Percentiles rank a stretch among this genome's conserved stretches.
Evolutionary conservation across 345 rosid genomes (phyloP).

Genomic region (Anacardium occidentale): DNA sequence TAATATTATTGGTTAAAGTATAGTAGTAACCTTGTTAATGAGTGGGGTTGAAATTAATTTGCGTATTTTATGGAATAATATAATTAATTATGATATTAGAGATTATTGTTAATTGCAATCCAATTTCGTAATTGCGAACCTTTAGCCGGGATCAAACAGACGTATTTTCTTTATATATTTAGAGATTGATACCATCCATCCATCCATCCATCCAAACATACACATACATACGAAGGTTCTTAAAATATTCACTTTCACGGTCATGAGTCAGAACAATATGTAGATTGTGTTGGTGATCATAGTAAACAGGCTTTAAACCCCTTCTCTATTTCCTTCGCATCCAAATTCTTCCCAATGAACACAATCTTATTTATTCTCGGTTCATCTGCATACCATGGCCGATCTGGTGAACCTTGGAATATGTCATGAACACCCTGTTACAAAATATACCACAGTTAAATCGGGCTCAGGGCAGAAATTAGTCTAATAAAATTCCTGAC

Average conservation of each 20-base stretch:
- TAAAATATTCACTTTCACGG: neutral
- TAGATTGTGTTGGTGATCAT: constrained; percentile 19
- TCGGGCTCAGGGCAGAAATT: neutral
- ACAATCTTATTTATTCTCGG: constrained; percentile 79
- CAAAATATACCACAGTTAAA: neutral
- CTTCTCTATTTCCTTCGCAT: constrained; percentile 64
- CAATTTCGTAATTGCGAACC: too few relatives aligned
- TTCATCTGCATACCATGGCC: constrained; percentile 69
- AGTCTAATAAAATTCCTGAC: neutral
- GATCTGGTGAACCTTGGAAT: constrained; percentile 95
- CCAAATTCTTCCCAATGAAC: constrained; percentile 91
- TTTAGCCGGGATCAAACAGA: too few relatives aligned
- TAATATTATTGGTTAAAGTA: too few relatives aligned
- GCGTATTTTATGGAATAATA: too few relatives aligned
- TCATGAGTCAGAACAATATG: neutral
- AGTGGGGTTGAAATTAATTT: too few relatives aligned
- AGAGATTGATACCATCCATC: too few relatives aligned
- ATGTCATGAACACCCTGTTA: constrained; percentile 79
- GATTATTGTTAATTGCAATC: too few relatives aligned
- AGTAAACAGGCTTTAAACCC: constrained; percentile 85
- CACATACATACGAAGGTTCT: neutral
- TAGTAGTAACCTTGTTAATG: too few relatives aligned
- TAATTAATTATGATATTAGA: too few relatives aligned
- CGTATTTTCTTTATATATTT: neutral
- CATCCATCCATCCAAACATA: neutral